Conservation (phyloP, 495 filamentous ascomycete genomes). For the Penicillium soppii region DNA sequence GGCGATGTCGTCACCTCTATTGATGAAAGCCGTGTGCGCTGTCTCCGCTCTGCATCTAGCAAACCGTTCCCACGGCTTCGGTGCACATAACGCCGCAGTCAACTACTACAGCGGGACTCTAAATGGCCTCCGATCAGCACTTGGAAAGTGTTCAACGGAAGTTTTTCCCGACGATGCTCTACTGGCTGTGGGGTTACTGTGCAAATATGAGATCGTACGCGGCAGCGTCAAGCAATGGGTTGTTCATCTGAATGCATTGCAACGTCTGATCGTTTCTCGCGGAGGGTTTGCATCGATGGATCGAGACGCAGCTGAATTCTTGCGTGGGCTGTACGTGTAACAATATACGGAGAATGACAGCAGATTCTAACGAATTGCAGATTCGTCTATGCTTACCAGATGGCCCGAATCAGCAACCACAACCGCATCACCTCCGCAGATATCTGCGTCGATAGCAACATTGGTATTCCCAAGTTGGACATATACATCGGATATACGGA, state of each 20-base stretch:
- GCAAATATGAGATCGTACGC: slow-evolving; percentile 46
- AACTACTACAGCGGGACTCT: slow-evolving; percentile 41
- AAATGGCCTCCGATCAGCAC: slow-evolving; percentile 30
- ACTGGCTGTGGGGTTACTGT: slow-evolving; percentile 41
- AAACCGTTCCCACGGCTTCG: slow-evolving; percentile 31
- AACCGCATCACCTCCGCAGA: slow-evolving; percentile 20
- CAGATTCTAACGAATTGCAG: slow-evolving; percentile 10
- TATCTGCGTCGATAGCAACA: slow-evolving; percentile 19
- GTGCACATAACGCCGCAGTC: slow-evolving; percentile 32
- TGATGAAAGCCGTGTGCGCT: slow-evolving; percentile 45
- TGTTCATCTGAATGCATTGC: slow-evolving; percentile 40
- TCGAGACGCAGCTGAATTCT: slow-evolving; percentile 35
- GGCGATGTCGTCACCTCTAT: slow-evolving; percentile 41
- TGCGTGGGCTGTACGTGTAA: slow-evolving; percentile 39
- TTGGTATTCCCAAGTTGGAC: slow-evolving; percentile 35
- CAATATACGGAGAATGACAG: neutral
- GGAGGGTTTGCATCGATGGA: slow-evolving; percentile 37
- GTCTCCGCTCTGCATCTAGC: slow-evolving; percentile 44
- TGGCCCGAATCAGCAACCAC: slow-evolving; percentile 40
- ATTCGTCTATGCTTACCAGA: slow-evolving; percentile 40
- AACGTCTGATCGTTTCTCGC: slow-evolving; percentile 38
- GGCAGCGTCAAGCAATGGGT: slow-evolving; percentile 46
- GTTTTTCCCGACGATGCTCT: slow-evolving; percentile 35
- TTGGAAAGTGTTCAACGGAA: slow-evolving; percentile 21
- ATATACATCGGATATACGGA: slow-evolving; percentile 48